A percentile compares a stretch with the other conserved stretches of the same genome.
Conservation (phyloP, 1,139 yeast genomes). For the Yamadazyma taylorii region DNA sequence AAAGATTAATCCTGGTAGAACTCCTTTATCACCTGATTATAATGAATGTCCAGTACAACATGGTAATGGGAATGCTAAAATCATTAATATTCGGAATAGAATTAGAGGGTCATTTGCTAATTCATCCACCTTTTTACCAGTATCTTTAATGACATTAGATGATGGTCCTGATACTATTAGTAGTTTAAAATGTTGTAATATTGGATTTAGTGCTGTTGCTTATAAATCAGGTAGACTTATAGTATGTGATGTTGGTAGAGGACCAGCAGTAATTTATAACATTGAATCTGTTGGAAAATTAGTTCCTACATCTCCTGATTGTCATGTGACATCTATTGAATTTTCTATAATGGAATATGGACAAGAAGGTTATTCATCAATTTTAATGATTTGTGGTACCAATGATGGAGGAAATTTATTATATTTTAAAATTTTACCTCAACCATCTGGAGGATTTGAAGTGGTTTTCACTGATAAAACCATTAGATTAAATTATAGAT, state of each 20-base stretch:
- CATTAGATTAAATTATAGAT: constrained; percentile 38
- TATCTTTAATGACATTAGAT: constrained; percentile 41
- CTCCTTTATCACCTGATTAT: constrained; percentile 25
- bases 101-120: constrained; percentile 34
- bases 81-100: constrained; percentile 32
- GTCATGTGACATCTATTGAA: constrained; percentile 60
- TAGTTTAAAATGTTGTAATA: constrained; percentile 63
- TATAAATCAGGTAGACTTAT: constrained; percentile 73
- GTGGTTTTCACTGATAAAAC: constrained; percentile 57
- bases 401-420: constrained; percentile 69
- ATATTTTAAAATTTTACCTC: constrained; percentile 68
- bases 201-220: constrained; percentile 86
- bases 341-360: constrained; percentile 71
- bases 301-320: constrained; percentile 36
- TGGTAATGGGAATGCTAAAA: constrained; percentile 35
- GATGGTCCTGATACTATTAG: constrained; percentile 47
- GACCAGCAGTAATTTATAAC: constrained; percentile 74
- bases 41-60: constrained; percentile 33
- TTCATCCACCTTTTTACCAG: constrained; percentile 60
- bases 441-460: constrained; percentile 64
- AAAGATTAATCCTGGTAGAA: constrained; percentile 22
- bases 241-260: constrained; percentile 75
- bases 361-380: constrained; percentile 67
- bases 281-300: constrained; percentile 41
- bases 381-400: constrained; percentile 77